Evolutionary conservation across 352 stramenopile species (phyloP).

Genomic region (Phytophthora europaea): DNA sequence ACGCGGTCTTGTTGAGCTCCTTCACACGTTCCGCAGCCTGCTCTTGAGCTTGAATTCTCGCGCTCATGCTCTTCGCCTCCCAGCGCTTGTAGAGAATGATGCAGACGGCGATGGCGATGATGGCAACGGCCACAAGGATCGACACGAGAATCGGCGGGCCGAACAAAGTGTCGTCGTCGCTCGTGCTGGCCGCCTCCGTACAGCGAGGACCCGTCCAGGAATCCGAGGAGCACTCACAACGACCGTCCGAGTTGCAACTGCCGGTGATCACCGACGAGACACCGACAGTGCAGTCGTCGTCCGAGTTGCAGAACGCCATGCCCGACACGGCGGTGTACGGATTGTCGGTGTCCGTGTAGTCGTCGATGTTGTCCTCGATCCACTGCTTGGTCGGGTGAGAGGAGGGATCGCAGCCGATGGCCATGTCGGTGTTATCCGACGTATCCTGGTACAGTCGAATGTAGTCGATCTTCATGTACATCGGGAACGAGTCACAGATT

Average conservation of each 20-base stretch:
- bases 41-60: conserved; percentile 2
- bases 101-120: conserved; percentile 11
- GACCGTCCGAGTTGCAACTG: conserved; percentile 29
- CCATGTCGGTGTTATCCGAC: not conserved
- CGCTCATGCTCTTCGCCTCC: conserved; percentile 4
- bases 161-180: conserved; percentile 8
- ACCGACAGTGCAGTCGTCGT: conserved; percentile 54
- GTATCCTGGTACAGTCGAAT: conserved; percentile 80
- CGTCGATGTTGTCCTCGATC: conserved; percentile 58
- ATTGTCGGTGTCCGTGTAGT: conserved; percentile 53
- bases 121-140: conserved; percentile 16
- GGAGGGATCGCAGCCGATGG: not conserved
- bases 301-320: conserved; percentile 40
- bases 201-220: conserved; percentile 33
- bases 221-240: conserved; percentile 29
- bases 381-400: conserved; percentile 55
- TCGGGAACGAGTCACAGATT: conserved; percentile 83
- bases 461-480: conserved; percentile 92
- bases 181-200: not conserved
- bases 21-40: conserved; percentile 9
- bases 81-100: conserved; percentile 19
- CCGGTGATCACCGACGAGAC: conserved; percentile 27
- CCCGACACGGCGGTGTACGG: conserved; percentile 44
- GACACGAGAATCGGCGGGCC: conserved; percentile 33
- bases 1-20: conserved; percentile 33